Conservation (phyloP, 805 yeast genomes). For the Starmerella sp. region DNA sequence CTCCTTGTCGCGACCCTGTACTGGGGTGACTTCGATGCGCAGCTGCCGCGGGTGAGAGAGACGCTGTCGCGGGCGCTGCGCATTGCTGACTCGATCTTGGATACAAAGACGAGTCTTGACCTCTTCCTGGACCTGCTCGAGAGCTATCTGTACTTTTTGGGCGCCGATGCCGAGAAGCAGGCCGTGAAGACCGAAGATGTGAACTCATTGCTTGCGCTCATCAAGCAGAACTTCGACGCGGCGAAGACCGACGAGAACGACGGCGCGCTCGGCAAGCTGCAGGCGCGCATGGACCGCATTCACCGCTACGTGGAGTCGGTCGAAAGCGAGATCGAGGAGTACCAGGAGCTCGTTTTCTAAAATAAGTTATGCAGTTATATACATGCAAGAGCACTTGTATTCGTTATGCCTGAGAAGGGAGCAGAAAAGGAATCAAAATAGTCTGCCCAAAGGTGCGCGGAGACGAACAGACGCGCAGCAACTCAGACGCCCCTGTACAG, state of each 20-base stretch:
- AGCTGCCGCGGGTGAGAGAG: slow-evolving; percentile 61
- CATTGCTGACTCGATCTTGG: slow-evolving; percentile 92
- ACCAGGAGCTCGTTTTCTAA: slow-evolving; percentile 8
- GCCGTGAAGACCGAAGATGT: slow-evolving; percentile 61
- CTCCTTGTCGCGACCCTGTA: slow-evolving; percentile 81
- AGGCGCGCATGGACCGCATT: slow-evolving; percentile 5
- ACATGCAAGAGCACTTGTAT: too few species aligned
- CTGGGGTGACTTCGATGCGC: slow-evolving; percentile 28
- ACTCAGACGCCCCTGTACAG: too few species aligned
- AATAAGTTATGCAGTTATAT: too few species aligned
- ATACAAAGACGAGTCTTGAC: slow-evolving; percentile 58
- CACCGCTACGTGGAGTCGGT: slow-evolving; percentile 1
- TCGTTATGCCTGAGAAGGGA: too few species aligned
- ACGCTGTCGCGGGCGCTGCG: slow-evolving; percentile 80
- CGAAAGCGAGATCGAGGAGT: slow-evolving; percentile 28
- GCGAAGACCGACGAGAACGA: slow-evolving; percentile 27
- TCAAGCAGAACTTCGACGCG: slow-evolving; percentile 33
- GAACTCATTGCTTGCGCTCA: slow-evolving; percentile 76
- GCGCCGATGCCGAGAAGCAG: slow-evolving; percentile 51
- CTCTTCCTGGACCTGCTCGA: slow-evolving; percentile 83
- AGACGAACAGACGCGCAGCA: too few species aligned
- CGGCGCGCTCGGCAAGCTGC: slow-evolving; percentile 12
- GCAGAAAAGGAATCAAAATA: too few species aligned
- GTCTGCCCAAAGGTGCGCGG: too few species aligned
- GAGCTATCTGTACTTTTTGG: slow-evolving; percentile 72